Evolutionary conservation across 345 rosid genomes (phyloP).

Genomic region (Lumnitzera littorea): DNA sequence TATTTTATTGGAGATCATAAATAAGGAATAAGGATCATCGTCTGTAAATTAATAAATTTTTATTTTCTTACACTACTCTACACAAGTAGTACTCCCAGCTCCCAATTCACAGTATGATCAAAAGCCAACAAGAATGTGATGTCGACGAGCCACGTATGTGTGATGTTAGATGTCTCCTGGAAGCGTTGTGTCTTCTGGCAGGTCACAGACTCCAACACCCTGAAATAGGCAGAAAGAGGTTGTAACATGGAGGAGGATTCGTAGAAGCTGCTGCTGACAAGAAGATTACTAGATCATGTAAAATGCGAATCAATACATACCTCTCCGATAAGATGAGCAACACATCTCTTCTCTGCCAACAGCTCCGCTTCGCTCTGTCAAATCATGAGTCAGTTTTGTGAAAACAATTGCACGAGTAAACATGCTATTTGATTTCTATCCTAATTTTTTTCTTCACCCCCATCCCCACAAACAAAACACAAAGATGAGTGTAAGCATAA

Average conservation of each 20-base stretch:
- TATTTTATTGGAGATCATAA: too few relatives aligned
- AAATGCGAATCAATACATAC: conserved; percentile 22
- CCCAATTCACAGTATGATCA: background rate
- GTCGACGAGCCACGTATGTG: conserved; percentile 7
- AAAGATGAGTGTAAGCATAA: too few relatives aligned
- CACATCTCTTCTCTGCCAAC: conserved; percentile 89
- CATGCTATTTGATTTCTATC: too few relatives aligned
- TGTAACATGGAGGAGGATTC: background rate
- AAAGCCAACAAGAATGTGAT: background rate
- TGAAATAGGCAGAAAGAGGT: conserved; percentile 21
- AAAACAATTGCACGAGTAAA: background rate
- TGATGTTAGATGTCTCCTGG: conserved; percentile 82
- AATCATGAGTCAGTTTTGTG: background rate
- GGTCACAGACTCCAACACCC: conserved; percentile 89
- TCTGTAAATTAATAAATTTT: too few relatives aligned
- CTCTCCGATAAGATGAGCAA: conserved; percentile 96
- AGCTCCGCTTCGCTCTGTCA: conserved; percentile 83
- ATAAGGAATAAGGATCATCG: too few relatives aligned
- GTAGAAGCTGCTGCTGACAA: too few relatives aligned
- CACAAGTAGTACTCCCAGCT: background rate
- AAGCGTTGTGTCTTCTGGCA: conserved; percentile 97
- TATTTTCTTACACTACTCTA: too few relatives aligned
- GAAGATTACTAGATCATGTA: too few relatives aligned
- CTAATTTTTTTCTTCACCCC: too few relatives aligned
- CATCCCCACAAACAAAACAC: too few relatives aligned